Evolutionary conservation across 768 basidiomycete genomes (phyloP), one percentile per base, ranked within the genome.

Genomic region (Naganishia antarctica): DNA sequence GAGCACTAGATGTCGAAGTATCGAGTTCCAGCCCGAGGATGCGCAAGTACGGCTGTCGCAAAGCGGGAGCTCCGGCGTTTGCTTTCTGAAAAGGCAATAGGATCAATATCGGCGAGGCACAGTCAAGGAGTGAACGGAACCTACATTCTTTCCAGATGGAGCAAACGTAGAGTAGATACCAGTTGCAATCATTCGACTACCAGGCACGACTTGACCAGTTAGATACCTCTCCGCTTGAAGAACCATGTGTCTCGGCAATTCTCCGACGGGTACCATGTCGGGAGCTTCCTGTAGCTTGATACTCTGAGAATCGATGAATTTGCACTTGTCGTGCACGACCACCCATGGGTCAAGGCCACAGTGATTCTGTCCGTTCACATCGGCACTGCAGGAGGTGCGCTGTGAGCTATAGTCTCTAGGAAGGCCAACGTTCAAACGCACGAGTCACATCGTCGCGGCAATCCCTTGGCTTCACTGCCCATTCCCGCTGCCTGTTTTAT

Each of bases 181-280:
- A 0, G 96, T 97, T 0, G 89, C 90, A 65, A 98, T 85, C 25
- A 98, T 86, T 61, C 96, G 82, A n/a, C 92, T 91, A 1, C 96
- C 96, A 4, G 96, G 96, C 11, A 97, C 89, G 11, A 97, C 93
- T 73, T 87, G 87, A 0, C 90, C 91, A 0, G 93, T 91, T 60
- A 98, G 81, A 72, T 91, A 87, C 76, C 94, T 82, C 76, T 99
- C 96, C 4, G 85, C 86, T 29, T 90, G 93, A 26, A 99, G 81
- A 57, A 94, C 82, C 83, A 99, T 91, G 74, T 98, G 96, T 51
- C 93, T 80, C 9, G 96, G 96, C 44, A 99, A 81, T 74, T 99
- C 96, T 82, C 96, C 96, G 26, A 98, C 93, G 0, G 96, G 96
- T 1, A 99, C 96, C 91, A 97, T 96, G 76, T 99, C 96, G 0